Evolutionary conservation across 1,284 basidiomycete genomes (phyloP).

Genomic region (Tilletia walkeri): DNA sequence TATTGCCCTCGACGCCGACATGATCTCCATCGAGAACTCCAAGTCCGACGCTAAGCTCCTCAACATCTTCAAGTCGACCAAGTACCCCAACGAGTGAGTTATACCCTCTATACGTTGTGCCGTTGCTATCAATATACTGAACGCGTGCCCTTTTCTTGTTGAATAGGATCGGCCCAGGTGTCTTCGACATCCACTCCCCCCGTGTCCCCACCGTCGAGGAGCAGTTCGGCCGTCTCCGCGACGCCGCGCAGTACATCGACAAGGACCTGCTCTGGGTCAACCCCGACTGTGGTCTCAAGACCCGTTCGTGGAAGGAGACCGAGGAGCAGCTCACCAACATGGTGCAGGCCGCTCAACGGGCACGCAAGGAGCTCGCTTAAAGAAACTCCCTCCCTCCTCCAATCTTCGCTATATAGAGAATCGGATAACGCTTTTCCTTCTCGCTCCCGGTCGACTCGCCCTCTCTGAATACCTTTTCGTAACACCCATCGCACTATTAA

Average conservation of each 20-base stretch:
- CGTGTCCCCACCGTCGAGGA: conserved; percentile 85
- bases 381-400: neutral
- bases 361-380: conserved; percentile 65
- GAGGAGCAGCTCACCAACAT: conserved; percentile 62
- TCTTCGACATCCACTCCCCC: conserved; percentile 94
- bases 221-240: conserved; percentile 86
- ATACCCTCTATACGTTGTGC: neutral
- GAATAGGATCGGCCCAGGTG: conserved; percentile 79
- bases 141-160: neutral
- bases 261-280: conserved; percentile 70
- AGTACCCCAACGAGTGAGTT: conserved; percentile 79
- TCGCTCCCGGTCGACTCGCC: neutral
- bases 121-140: neutral
- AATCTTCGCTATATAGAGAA: neutral
- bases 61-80: conserved; percentile 88
- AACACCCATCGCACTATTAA: neutral
- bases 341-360: conserved; percentile 69
- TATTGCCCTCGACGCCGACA: conserved; percentile 94
- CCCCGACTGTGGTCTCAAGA: conserved; percentile 70
- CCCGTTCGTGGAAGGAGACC: conserved; percentile 60
- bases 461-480: neutral
- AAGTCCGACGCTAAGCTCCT: conserved; percentile 70
- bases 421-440: neutral
- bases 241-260: conserved; percentile 62
- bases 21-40: conserved; percentile 93